Percentiles rank a stretch among this genome's conserved stretches.
phyloP scores from a whole-genome alignment of 2,329 filamentous ascomycete species.

The Keithomyces neogunnii region DNA sequence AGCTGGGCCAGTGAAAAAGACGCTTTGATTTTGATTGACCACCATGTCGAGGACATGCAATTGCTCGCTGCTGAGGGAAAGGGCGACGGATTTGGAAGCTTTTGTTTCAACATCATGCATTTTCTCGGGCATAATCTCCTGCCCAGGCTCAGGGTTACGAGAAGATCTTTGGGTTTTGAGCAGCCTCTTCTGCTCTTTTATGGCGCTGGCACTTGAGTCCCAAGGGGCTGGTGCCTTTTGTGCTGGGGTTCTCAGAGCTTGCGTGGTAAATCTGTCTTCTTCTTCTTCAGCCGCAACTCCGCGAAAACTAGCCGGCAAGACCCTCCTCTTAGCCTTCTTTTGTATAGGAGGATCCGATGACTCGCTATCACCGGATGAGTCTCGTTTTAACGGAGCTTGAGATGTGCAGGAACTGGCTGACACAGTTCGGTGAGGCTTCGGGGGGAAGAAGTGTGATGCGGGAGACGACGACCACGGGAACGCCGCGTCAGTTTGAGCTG shows the following conservation, averaged over 20 bases:
- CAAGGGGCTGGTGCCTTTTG: conserved; percentile 40
- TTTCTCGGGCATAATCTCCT: conserved; percentile 27
- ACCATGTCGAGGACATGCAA: conserved; percentile 76
- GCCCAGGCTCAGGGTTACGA: conserved; percentile 28
- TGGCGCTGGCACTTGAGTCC: conserved; percentile 65
- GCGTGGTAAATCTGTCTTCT: conserved; percentile 13
- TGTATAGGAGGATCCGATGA: conserved; percentile 13
- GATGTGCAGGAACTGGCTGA: conserved; percentile 12
- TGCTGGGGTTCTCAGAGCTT: conserved; percentile 21
- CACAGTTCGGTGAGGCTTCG: conserved; percentile 14
- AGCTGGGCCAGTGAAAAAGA: conserved; percentile 96
- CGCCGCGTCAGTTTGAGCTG: conserved; percentile 16
- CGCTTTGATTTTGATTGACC: conserved; percentile 70
- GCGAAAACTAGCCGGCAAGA: conserved; percentile 45
- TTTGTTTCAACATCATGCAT: conserved; percentile 30
- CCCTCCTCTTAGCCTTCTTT: conserved; percentile 50
- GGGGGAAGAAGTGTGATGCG: conserved; percentile 35
- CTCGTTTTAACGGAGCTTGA: conserved; percentile 31
- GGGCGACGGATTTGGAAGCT: conserved; percentile 36
- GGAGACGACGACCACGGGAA: conserved; percentile 70
- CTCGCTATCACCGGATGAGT: conserved; percentile 25
- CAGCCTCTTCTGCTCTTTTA: conserved; percentile 72
- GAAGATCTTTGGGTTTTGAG: conserved; percentile 48
- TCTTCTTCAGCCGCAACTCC: conserved; percentile 25
- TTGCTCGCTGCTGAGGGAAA: conserved; percentile 82